Base-by-base conservation (phyloP, 2,329 filamentous ascomycete species). In the Aspergillus sp. region DNA sequence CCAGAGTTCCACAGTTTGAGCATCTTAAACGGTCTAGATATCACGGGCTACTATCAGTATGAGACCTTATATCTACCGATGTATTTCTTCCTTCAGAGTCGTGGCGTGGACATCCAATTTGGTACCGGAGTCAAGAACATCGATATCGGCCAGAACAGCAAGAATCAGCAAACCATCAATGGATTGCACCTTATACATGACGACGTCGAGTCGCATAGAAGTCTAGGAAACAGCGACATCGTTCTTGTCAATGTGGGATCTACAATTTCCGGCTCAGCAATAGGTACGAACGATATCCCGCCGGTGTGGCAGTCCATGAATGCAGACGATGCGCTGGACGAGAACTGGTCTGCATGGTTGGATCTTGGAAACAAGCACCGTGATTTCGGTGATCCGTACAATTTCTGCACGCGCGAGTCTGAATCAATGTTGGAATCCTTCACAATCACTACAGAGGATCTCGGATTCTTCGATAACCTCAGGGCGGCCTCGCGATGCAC, bases 391-490 rank as follows among this genome's bases (percentile, higher is more conserved):
- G 68, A 71, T 45, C 72, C 51, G 8, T 54, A 54, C 38, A 54
- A 54, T 32, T 54, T 54, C 15, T 54, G 51, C 55, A 66, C 62
- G 2, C 66, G 72, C 34, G 60, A 68, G 11, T 51, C 64, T 5
- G 68, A 76, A 55, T 72, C 71, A 8, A 71, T 69, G 41, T 71
- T 75, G 70, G 69, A 74, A 53, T 75, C 74, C 0, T 76, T 76
- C 26, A 76, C 76, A 8, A 67, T 76, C 12, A 78, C 75, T 0
- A 64, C 75, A 11, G 65, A 72, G 39, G 61, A 64, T 38, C 52
- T 63, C 2, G 62, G 62, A 9, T 66, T 74, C 43, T 68, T 72
- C 32, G 49, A 67, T 1, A 54, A 61, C 7, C 34, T 64, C 26
- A 30, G 15, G 7, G 55, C 63, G n/a, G 65, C 66, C 57, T 66